Evolutionary conservation across 1,284 basidiomycete species (phyloP).

Genomic region (Chondrostereum purpureum): DNA sequence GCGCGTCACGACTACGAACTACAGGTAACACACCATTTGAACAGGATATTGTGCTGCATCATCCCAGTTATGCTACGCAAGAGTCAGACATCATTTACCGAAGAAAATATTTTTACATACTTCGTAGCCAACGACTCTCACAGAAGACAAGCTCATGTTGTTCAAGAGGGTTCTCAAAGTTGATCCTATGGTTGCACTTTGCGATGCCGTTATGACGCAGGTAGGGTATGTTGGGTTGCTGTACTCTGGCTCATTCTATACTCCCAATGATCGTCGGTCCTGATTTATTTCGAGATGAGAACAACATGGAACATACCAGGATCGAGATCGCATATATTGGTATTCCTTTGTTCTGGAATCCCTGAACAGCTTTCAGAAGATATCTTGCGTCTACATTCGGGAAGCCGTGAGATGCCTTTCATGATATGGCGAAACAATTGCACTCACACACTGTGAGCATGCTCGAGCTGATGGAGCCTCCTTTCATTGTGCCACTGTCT

Average conservation of each 20-base stretch:
- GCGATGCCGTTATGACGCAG: slow-evolving; percentile 17
- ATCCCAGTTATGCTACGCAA: slow-evolving; percentile 26
- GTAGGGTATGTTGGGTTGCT: slow-evolving; percentile 27
- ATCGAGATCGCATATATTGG: slow-evolving; percentile 25
- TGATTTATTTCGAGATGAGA: background rate
- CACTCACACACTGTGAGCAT: slow-evolving; percentile 19
- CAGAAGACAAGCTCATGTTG: slow-evolving; percentile 23
- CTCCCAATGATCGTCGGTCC: background rate
- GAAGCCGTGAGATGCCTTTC: background rate
- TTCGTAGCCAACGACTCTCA: slow-evolving; percentile 27
- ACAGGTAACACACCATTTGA: slow-evolving; percentile 10
- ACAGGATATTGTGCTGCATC: slow-evolving; percentile 24
- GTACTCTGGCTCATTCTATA: slow-evolving; percentile 28
- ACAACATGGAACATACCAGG: slow-evolving; percentile 16
- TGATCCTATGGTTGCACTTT: slow-evolving; percentile 23
- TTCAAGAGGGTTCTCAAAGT: slow-evolving; percentile 25
- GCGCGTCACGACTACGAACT: background rate
- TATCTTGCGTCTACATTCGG: slow-evolving; percentile 24
- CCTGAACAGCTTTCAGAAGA: slow-evolving; percentile 28
- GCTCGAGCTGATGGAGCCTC: slow-evolving; percentile 20
- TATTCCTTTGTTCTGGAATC: slow-evolving; percentile 23
- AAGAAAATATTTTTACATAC: too few species aligned
- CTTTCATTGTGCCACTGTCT: slow-evolving; percentile 22
- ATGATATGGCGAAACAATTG: background rate
- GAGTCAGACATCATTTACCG: background rate